Base-by-base conservation (phyloP, 371 early-diverging fungal species). In the Dichotomocladium elegans region DNA sequence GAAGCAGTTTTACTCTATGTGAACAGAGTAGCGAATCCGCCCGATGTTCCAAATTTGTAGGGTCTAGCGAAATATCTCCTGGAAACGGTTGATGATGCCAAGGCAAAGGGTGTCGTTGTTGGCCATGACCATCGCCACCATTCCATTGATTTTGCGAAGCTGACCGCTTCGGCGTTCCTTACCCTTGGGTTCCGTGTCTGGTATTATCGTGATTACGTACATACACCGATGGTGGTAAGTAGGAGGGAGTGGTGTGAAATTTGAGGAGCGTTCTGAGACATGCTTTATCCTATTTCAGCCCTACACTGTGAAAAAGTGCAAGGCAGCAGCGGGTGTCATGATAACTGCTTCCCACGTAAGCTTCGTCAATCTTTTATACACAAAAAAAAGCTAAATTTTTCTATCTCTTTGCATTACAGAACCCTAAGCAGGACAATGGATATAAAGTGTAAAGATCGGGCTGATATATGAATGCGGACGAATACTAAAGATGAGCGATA, bases 341-440 rank as follows among this genome's bases (percentile, higher is more conserved):
- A 89, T 98, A 47, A 98, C 99, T 9, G 99, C 98, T 15, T 92
- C 92, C 41, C 99, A 99, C 64, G 71, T 73, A 65, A 64, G 66
- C 47, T 24, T 31, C 17, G 46, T 8, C 9, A 30, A 31, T 6
- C 28, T 21, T 21, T 22, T 53, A 25, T 53, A n/a, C 25, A 35
- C 33, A 24, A n/a, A 22, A n/a, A n/a, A n/a, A n/a, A n/a, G n/a
- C n/a, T n/a, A n/a, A n/a, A n/a, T n/a, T n/a, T 25, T 37, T 11
- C 17, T 26, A 22, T 11, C 12, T n/a, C 14, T n/a, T 26, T 3
- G 2, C 17, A 28, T 45, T 41, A 24, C 53, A 74, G 70, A 99
- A 99, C 66, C 99, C 99, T 26, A 93, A 93, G 66, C 79, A 88
- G 60, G 98, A 99, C 68, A 99, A 99, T 73, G 99, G 99, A 10